A percentile compares a stretch with the other conserved stretches of the same genome.
Conservation (phyloP, 306 rosid species). For the Cicer bijugum region DNA sequence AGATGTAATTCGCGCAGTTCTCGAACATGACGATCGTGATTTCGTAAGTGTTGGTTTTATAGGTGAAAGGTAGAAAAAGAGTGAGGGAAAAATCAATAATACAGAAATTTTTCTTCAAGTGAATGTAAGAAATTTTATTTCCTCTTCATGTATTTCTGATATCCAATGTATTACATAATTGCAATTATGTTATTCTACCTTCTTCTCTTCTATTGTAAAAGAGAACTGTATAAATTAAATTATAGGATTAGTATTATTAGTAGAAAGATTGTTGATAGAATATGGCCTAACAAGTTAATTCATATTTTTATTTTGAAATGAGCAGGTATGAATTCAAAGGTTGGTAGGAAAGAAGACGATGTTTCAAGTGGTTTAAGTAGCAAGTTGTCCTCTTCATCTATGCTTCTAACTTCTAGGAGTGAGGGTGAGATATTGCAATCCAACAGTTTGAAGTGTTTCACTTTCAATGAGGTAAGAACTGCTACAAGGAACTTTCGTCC, state of each 20-base stretch:
- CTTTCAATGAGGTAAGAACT: constrained; percentile 69
- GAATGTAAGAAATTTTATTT: not conserved
- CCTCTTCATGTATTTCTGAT: not conserved
- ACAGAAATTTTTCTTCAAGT: not conserved
- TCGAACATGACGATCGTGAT: not conserved
- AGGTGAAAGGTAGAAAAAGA: constrained; percentile 19
- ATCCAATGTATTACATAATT: not conserved
- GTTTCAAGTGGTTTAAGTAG: constrained; percentile 51
- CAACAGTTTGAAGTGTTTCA: constrained; percentile 69
- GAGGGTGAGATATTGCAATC: constrained; percentile 84
- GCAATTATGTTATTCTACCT: not conserved
- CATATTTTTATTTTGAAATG: constrained; percentile 11
- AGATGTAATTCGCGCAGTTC: not conserved
- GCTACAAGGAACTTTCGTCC: constrained; percentile 98
- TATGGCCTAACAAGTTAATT: constrained; percentile 26
- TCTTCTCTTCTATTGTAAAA: not conserved
- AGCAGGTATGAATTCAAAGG: constrained; percentile 59
- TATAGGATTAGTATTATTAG: not conserved
- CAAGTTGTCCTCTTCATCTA: constrained; percentile 56
- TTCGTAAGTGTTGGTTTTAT: not conserved
- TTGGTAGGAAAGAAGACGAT: constrained; percentile 44
- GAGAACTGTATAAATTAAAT: not conserved
- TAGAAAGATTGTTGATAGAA: not conserved
- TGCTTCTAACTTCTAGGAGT: constrained; percentile 62
- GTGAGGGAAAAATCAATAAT: constrained; percentile 15